A percentile compares a stretch with the other conserved stretches of the same genome.
Evolutionary conservation across 352 stramenopile genomes (phyloP).

Genomic region (Phytophthora boehmeriae): DNA sequence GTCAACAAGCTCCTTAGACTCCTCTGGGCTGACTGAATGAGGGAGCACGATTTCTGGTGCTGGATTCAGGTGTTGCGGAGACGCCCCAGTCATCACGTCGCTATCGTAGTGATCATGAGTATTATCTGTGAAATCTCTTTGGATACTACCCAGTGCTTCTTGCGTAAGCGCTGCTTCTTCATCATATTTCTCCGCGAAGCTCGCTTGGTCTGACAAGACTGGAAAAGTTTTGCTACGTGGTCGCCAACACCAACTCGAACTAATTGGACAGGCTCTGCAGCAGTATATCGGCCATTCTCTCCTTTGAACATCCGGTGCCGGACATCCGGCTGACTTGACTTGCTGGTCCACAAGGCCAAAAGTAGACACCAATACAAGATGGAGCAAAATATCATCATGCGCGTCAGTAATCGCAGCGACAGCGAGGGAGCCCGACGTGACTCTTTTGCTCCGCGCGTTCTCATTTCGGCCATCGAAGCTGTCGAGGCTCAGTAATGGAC

Average conservation of each 20-base stretch:
- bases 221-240: background rate
- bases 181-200: too few species aligned
- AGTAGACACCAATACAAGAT: constrained; percentile 16
- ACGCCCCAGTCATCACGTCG: too few species aligned
- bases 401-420: constrained; percentile 13
- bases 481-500: too few species aligned
- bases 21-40: background rate
- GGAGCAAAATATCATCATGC: constrained; percentile 16
- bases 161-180: background rate
- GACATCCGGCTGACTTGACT: background rate
- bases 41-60: background rate
- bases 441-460: background rate
- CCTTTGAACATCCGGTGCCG: constrained; percentile 1
- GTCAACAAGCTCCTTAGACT: background rate
- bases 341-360: constrained; percentile 5
- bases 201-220: too few species aligned
- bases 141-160: too few species aligned
- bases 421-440: constrained; percentile 1
- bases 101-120: too few species aligned
- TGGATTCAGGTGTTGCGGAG: background rate
- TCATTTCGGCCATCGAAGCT: background rate
- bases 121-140: too few species aligned
- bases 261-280: constrained; percentile 1
- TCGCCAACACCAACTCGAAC: constrained; percentile 3
- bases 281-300: background rate